A percentile compares a stretch with the other conserved stretches of the same genome.
phyloP scores from a whole-genome alignment of 352 stramenopile species.

The Phytophthora multivora region DNA sequence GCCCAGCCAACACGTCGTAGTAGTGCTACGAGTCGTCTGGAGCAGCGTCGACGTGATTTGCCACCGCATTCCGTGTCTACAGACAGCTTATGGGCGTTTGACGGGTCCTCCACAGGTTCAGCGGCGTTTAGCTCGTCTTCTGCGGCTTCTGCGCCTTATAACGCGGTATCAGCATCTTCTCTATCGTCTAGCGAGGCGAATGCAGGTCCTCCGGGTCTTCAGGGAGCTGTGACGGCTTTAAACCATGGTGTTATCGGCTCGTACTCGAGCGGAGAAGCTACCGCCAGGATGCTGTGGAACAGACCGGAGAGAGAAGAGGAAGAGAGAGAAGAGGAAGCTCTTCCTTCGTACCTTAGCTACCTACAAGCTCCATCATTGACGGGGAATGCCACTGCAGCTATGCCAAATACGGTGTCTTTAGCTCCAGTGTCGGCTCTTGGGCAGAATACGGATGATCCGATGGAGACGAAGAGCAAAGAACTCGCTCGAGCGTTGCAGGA shows the following conservation, averaged over 20 bases:
- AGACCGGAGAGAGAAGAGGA: slow-evolving; percentile 65
- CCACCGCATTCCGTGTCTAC: slow-evolving; percentile 13
- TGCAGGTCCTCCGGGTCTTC: slow-evolving; percentile 6
- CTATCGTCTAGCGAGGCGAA: slow-evolving; percentile 2
- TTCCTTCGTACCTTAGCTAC: slow-evolving; percentile 78
- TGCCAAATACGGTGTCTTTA: slow-evolving; percentile 2
- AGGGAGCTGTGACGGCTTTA: background rate
- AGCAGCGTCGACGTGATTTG: slow-evolving; percentile 34
- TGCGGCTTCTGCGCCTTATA: background rate
- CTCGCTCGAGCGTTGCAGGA: slow-evolving; percentile 59
- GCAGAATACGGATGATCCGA: slow-evolving; percentile 1
- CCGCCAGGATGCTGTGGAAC: slow-evolving; percentile 57
- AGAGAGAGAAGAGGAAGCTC: slow-evolving; percentile 69
- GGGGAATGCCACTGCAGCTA: slow-evolving; percentile 3
- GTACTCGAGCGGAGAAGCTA: slow-evolving; percentile 24
- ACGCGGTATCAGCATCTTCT: background rate
- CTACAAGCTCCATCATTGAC: slow-evolving; percentile 42
- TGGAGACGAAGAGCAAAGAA: slow-evolving; percentile 54
- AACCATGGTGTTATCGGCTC: slow-evolving; percentile 56
- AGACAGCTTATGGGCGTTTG: slow-evolving; percentile 26
- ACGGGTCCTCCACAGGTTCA: slow-evolving; percentile 15
- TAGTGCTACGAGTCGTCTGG: slow-evolving; percentile 28
- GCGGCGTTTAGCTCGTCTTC: slow-evolving; percentile 13
- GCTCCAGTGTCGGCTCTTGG: background rate
- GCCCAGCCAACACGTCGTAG: slow-evolving; percentile 9